Conservation (phyloP, 2,329 filamentous ascomycete species). For the Mycocentrospora acerina region DNA sequence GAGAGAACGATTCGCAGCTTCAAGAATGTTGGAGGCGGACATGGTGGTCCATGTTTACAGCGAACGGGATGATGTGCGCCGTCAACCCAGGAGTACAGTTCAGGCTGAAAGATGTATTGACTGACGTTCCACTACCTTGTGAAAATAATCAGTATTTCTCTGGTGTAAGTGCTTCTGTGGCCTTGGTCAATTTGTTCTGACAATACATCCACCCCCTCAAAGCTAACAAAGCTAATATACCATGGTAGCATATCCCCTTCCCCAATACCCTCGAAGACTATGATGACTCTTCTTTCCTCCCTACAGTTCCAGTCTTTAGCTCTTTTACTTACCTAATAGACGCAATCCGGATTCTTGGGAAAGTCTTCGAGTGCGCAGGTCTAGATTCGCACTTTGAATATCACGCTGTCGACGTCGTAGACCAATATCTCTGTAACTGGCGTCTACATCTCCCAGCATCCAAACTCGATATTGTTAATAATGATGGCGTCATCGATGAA, state of each 20-base stretch:
- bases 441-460: slow-evolving; percentile 72
- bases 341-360: slow-evolving; percentile 74
- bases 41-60: slow-evolving; percentile 86
- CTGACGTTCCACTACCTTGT: slow-evolving; percentile 75
- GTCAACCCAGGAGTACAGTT: slow-evolving; percentile 73
- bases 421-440: slow-evolving; percentile 71
- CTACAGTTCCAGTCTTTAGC: slow-evolving; percentile 71
- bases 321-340: slow-evolving; percentile 86
- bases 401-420: slow-evolving; percentile 56
- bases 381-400: slow-evolving; percentile 42
- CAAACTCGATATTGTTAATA: slow-evolving; percentile 69
- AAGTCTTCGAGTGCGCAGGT: slow-evolving; percentile 62
- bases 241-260: slow-evolving; percentile 36
- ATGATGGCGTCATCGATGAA: slow-evolving; percentile 72
- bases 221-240: slow-evolving; percentile 9
- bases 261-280: slow-evolving; percentile 67
- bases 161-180: slow-evolving; percentile 31
- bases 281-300: slow-evolving; percentile 72
- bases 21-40: slow-evolving; percentile 86
- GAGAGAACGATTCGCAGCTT: slow-evolving; percentile 64
- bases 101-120: slow-evolving; percentile 64
- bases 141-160: slow-evolving; percentile 71
- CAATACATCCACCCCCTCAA: too few species aligned
- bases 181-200: slow-evolving; percentile 10
- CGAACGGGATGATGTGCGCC: slow-evolving; percentile 81